These are phyloP conservation scores for Eleusine coracana DNA, from an alignment of 176 grass and related monocot species.

Conservation along the genomic window DNA sequence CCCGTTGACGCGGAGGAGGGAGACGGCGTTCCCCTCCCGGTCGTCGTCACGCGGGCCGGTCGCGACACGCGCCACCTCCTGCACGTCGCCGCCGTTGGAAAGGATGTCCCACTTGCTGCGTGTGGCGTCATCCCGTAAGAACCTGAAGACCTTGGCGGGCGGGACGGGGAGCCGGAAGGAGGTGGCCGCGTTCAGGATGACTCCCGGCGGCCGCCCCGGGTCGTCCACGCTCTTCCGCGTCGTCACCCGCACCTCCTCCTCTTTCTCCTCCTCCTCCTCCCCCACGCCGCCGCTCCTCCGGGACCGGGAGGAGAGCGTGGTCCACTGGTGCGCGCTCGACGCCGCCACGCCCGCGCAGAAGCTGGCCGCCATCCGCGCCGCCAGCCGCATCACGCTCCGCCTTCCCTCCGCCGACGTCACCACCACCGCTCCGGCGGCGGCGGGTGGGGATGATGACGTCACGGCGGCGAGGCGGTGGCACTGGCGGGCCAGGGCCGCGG, in stretches of 20 bases:
- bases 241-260: conserved; percentile 78
- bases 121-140: conserved; percentile 68
- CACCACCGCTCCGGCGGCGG: not conserved
- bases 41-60: conserved; percentile 35
- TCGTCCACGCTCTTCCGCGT: conserved; percentile 77
- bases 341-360: conserved; percentile 83
- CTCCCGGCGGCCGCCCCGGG: conserved; percentile 72
- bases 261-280: too few species aligned
- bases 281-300: conserved; percentile 42
- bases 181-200: conserved; percentile 83
- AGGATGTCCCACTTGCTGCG: conserved; percentile 93
- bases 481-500: conserved; percentile 66
- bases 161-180: conserved; percentile 82
- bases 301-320: conserved; percentile 45
- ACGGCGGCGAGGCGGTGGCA: conserved; percentile 74
- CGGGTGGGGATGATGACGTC: conserved; percentile 45
- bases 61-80: conserved; percentile 87
- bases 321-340: conserved; percentile 80
- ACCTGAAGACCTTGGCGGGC: conserved; percentile 62
- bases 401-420: conserved; percentile 69
- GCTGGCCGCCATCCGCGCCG: conserved; percentile 80
- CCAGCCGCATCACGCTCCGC: conserved; percentile 76
- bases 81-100: conserved; percentile 72
- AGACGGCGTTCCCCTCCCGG: conserved; percentile 70
- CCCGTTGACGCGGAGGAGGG: conserved; percentile 69